Percentiles rank a stretch among this genome's conserved stretches.
Evolutionary conservation across 495 filamentous ascomycete genomes (phyloP).

Genomic region (Aspergillus carlsbadensis): DNA sequence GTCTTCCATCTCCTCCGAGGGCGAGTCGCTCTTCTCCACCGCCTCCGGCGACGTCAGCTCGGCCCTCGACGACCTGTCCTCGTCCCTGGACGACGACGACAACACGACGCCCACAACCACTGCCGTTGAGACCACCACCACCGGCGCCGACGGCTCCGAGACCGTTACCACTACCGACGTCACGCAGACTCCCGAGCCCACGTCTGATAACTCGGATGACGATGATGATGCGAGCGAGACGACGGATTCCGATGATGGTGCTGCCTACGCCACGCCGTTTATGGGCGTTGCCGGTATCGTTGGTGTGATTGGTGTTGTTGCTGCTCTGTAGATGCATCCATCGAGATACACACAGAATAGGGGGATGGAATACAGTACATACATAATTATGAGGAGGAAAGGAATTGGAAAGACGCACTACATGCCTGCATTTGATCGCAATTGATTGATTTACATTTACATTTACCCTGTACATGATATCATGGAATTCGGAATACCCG

Average conservation of each 20-base stretch:
- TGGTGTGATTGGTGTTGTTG: slow-evolving; percentile 40
- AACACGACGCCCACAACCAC: slow-evolving; percentile 13
- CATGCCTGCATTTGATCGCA: no score
- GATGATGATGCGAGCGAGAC: background rate
- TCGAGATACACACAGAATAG: no score
- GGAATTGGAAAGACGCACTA: no score
- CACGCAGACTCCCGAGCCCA: background rate
- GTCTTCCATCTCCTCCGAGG: slow-evolving; percentile 13
- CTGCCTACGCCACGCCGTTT: slow-evolving; percentile 20
- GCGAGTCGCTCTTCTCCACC: slow-evolving; percentile 20
- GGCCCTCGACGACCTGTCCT: slow-evolving; percentile 17
- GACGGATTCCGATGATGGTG: slow-evolving; percentile 16
- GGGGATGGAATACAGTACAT: no score
- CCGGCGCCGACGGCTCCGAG: background rate
- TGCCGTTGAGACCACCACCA: slow-evolving; percentile 8
- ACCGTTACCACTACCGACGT: slow-evolving; percentile 8
- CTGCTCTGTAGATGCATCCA: slow-evolving; percentile 29
- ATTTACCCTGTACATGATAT: background rate
- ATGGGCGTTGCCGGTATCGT: slow-evolving; percentile 27
- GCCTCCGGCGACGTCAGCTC: slow-evolving; percentile 12
- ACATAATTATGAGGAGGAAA: no score
- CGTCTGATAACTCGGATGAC: background rate
- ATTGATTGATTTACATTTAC: background rate
- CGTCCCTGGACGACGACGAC: background rate
- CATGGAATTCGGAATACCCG: no score